These are phyloP conservation scores for Termitomyces sp. DNA, from an alignment of 768 basidiomycete species.

Conservation along the genomic window DNA sequence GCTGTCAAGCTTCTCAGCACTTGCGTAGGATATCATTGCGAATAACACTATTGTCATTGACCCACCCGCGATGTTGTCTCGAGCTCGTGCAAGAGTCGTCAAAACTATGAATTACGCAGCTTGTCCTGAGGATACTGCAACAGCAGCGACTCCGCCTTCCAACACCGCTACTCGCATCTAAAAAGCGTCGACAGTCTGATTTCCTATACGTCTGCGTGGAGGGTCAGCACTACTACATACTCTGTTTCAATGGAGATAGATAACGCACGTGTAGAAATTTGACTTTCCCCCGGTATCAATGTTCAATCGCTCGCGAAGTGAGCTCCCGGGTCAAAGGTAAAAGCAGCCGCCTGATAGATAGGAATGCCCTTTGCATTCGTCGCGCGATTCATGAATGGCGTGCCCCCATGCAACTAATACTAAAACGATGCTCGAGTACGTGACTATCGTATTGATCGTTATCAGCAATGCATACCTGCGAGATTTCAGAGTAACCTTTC, in stretches of 20 bases:
- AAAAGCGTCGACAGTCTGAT: conserved; percentile 40
- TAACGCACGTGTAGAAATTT: conserved; percentile 5
- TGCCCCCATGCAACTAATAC: conserved; percentile 57
- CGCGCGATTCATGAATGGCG: conserved; percentile 40
- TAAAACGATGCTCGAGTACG: conserved; percentile 25
- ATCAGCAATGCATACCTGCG: not conserved
- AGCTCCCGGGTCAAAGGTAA: conserved; percentile 42
- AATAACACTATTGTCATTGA: too few species aligned
- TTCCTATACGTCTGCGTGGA: conserved; percentile 9
- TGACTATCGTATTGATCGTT: not conserved
- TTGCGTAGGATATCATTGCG: not conserved
- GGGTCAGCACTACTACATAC: not conserved
- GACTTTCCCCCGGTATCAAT: conserved; percentile 2
- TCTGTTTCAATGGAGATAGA: not conserved
- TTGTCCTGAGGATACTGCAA: conserved; percentile 55
- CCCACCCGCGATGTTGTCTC: conserved; percentile 61
- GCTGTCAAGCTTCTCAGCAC: not conserved
- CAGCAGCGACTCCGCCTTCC: conserved; percentile 57
- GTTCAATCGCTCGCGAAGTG: conserved; percentile 24
- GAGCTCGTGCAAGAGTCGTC: conserved; percentile 40
- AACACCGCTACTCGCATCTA: conserved; percentile 61
- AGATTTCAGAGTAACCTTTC: conserved; percentile 49
- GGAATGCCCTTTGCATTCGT: conserved; percentile 59
- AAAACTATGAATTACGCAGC: conserved; percentile 60
- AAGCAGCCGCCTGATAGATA: conserved; percentile 54